Base-by-base conservation (phyloP, 495 filamentous ascomycete species). In the Trichoderma erinaceum region DNA sequence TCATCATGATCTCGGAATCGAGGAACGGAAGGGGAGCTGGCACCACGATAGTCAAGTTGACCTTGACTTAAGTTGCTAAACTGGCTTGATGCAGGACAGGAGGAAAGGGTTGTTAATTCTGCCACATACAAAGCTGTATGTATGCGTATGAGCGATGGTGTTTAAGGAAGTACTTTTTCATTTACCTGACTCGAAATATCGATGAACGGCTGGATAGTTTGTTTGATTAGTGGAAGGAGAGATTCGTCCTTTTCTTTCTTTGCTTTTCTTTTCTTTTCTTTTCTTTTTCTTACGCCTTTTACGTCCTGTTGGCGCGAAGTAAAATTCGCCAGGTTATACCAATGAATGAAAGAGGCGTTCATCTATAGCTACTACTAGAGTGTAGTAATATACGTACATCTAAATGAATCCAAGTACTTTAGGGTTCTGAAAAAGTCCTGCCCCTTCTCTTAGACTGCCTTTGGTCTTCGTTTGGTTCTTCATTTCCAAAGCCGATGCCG, bases 131-230 rank as follows among this genome's bases (percentile, higher is more conserved):
- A n/a, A 4, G n/a, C 50, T 56, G 50, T 56, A 56, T 56, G 50
- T 56, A 56, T 4, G 50, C 50, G 50, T 25, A 25, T 32, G 56
- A 61, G 56, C 56, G 25, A 56, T 23, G 23, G 56, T 61, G 56
- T 32, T 61, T 27, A 13, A 7, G 8, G 25, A 25, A 32, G 2
- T 29, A n/a, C 7, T 12, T 29, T 61, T 61, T 32, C 4, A 4
- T 4, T 61, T 29, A 25, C n/a, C 32, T 61, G 4, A 25, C 3
- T 27, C 32, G 25, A 12, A 32, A 35, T 18, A 61, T 32, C 23
- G 12, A 61, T 18, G 56, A 15, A 61, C 27, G 27, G 56, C 56
- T 61, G 56, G 56, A 61, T 61, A 32, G 23, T 25, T 32, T 27
- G 27, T 11, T 61, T 2, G 50, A 0, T 56, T 21, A 6, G 21